phyloP scores from a whole-genome alignment of 2,329 filamentous ascomycete species.

The Fusarium chuoi region DNA sequence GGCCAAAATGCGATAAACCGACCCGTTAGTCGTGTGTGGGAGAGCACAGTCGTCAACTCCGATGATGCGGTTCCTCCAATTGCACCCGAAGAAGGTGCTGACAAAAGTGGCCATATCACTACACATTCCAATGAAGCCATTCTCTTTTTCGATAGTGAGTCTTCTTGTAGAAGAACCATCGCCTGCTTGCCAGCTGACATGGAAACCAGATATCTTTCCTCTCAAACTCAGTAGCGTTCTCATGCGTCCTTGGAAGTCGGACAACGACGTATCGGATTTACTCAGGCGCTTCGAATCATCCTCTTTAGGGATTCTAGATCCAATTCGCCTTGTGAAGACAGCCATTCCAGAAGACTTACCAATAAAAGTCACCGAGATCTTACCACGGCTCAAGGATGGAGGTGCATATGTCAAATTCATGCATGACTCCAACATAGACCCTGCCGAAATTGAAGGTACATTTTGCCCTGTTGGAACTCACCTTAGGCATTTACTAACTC shows the following conservation, averaged over 20 bases:
- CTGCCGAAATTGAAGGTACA: conserved; percentile 56
- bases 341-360: conserved; percentile 71
- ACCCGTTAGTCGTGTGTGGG: conserved; percentile 37
- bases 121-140: conserved; percentile 81
- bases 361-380: conserved; percentile 80
- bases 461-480: background rate
- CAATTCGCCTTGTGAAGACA: conserved; percentile 65
- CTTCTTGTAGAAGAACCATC: background rate
- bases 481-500: background rate
- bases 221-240: conserved; percentile 70
- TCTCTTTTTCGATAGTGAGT: conserved; percentile 87
- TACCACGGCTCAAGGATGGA: conserved; percentile 89
- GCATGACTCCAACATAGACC: conserved; percentile 54
- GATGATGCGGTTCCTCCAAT: conserved; percentile 13
- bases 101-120: conserved; percentile 84
- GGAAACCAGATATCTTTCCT: conserved; percentile 78
- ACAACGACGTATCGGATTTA: conserved; percentile 60
- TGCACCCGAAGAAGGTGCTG: conserved; percentile 56
- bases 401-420: conserved; percentile 92
- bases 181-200: conserved; percentile 1
- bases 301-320: conserved; percentile 61
- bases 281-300: conserved; percentile 63
- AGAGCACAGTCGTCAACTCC: conserved; percentile 39
- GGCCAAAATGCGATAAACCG: background rate
- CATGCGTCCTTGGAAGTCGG: conserved; percentile 59